Evolutionary conservation across 1,284 basidiomycete genomes (phyloP), one percentile per base, ranked within the genome.

Genomic region (Cutaneotrichosporon sp.): DNA sequence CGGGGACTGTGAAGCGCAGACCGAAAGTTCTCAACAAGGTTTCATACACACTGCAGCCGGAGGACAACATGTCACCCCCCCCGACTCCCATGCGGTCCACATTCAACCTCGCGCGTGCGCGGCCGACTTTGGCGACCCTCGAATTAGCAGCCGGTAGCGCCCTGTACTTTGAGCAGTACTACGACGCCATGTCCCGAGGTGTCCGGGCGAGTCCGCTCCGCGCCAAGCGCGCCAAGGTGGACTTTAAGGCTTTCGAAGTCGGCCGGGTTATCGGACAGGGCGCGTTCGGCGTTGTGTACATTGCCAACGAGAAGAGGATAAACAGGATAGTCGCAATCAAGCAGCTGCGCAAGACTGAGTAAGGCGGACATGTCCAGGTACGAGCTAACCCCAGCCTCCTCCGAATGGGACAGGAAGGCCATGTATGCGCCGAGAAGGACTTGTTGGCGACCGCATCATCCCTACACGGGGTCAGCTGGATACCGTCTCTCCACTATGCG

Each of bases 211-310:
- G 48, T 37, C 29, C 32, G 20, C 45, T 24, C n/a, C 39, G 47
- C 26, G 34, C 41, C 22, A 45, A 31, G 17, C 34, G 35, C 45
- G 81, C 80, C 44, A 87, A 86, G 69, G 86, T 97, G 38, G 87
- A 88, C 65, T 84, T 84, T 49, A 87, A 83, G 63, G 86, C 86
- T 33, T 97, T 97, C 73, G 81, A 84, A 60, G 88, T 88, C 72
- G 81, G 97, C 61, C 89, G 96, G 79, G 92, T 90, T 43, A 96
- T 97, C 67, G 93, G 94, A 38, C 90, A 96, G 71, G 93, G 92
- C 65, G 93, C 94, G 6, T 98, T 97, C 51, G 94, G 93, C 3
- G 92, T 97, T 42, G 94, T 98, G 6, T 88, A 87, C 19, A 82
- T 98, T 47, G 92, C 96, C 43, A 84, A 80, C 72, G 91, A 97